Evolutionary conservation across 371 early-diverging fungal genomes (phyloP), one percentile per base, ranked within the genome.

Genomic region (Cokeromyces recurvatus): DNA sequence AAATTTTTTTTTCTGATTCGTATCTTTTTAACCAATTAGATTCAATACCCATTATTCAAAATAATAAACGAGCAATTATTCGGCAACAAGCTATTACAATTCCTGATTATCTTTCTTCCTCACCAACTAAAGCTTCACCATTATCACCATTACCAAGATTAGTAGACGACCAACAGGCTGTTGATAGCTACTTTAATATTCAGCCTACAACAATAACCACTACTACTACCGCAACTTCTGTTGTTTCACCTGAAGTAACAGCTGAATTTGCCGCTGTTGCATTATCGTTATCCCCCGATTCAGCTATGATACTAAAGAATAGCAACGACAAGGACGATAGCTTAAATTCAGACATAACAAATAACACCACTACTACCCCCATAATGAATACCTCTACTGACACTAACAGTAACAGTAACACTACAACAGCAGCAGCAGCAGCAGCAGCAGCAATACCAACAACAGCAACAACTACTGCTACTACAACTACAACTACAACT

Each of bases 81-180:
- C 5, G 29, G 29, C 8, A 29, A 29, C 29, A 4, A 11, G 35
- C 15, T 9, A 34, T 4, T 34, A 34, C 4, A 12, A 40, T 51
- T 17, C 55, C 61, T 20, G 59, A 58, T 9, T 58, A 58, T 22
- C 41, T 60, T 9, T 44, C 51, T 5, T 22, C 51, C 10, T 62
- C 62, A 14, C 62, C 62, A 31, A 48, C 57, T 12, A 46, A 27
- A 31, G 51, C 62, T 11, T 62, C 62, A n/a, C 62, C 62, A 17
- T 37, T 62, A 11, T 62, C 62, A 6, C 62, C 62, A 15, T 21
- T 62, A 7, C 58, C 62, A 9, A 40, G 39, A 17, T 21, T 22
- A 12, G 19, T 11, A 11, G 35, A 19, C 35, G 50, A 38, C 8
- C 43, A 48, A 15, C 32, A 51, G 14, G 12, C 38, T 10, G 34